phyloP scores from a whole-genome alignment of 2,329 filamentous ascomycete species.

The Hortaea werneckii region DNA sequence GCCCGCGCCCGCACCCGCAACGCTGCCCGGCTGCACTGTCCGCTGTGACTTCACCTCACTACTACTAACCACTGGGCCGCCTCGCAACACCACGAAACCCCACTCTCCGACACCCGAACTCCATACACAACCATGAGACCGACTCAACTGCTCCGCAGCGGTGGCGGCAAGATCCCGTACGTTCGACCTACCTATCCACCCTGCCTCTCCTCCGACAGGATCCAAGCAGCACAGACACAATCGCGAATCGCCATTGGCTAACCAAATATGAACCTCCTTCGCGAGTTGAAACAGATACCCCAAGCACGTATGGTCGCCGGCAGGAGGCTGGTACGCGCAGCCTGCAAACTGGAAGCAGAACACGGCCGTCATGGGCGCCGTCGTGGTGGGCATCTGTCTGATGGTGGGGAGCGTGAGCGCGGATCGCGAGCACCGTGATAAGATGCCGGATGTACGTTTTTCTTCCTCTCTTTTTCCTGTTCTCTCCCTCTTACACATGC shows the following conservation, averaged over 20 bases:
- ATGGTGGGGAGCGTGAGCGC: slow-evolving; percentile 61
- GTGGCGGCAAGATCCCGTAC: slow-evolving; percentile 68
- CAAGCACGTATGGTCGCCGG: slow-evolving; percentile 84
- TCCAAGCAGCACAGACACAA: not conserved
- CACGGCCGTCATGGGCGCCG: slow-evolving; percentile 63
- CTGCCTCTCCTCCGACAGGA: not conserved
- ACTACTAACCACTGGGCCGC: too few relatives aligned
- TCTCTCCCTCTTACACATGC: too few relatives aligned
- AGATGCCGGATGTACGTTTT: slow-evolving; percentile 53
- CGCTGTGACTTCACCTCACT: too few relatives aligned
- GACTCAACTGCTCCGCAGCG: slow-evolving; percentile 43
- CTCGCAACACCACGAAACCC: too few relatives aligned
- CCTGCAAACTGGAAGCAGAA: slow-evolving; percentile 92
- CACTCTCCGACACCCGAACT: too few relatives aligned
- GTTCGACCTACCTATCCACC: slow-evolving; percentile 15
- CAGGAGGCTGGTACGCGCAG: slow-evolving; percentile 95
- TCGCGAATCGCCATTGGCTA: not conserved
- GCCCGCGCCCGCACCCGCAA: too few relatives aligned
- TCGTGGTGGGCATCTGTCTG: slow-evolving; percentile 58
- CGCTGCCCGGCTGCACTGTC: too few relatives aligned
- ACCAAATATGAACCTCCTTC: not conserved
- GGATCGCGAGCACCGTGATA: slow-evolving; percentile 60
- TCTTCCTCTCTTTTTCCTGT: too few relatives aligned
- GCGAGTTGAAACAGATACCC: slow-evolving; percentile 17
- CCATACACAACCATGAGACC: slow-evolving; percentile 16